phyloP scores from a whole-genome alignment of 495 filamentous ascomycete genomes.

The Evernia prunastri region DNA sequence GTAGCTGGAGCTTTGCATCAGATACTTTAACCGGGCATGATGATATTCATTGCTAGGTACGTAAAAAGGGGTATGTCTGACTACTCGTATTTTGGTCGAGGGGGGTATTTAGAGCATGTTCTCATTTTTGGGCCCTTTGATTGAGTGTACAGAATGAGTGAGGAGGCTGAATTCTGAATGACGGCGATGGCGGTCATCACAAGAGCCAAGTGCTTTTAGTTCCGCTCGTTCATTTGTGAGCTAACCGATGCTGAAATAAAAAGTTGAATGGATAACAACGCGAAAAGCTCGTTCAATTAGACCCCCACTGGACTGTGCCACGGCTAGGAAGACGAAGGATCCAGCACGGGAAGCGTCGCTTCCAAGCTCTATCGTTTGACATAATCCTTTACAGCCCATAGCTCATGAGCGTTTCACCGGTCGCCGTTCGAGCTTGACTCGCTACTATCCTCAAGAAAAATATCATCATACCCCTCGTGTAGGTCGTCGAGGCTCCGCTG shows the following conservation, averaged over 20 bases:
- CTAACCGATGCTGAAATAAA: background rate
- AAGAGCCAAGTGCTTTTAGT: background rate
- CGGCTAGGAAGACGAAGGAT: background rate
- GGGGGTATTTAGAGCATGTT: background rate
- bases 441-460: slow-evolving; percentile 10
- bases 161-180: background rate
- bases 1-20: too few relatives aligned
- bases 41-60: too few relatives aligned
- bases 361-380: background rate
- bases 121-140: background rate
- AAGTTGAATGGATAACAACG: background rate
- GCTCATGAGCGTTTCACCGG: background rate
- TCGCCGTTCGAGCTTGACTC: background rate
- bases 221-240: background rate
- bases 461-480: slow-evolving; percentile 2
- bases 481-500: slow-evolving; percentile 19
- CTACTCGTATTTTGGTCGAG: background rate
- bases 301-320: background rate
- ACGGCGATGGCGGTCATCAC: background rate
- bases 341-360: background rate
- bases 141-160: background rate
- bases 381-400: background rate
- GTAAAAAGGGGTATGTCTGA: too few relatives aligned
- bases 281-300: background rate
- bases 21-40: too few relatives aligned